Conservation (phyloP, 2,329 filamentous ascomycete species). For the Chaetomiaceae sp. region DNA sequence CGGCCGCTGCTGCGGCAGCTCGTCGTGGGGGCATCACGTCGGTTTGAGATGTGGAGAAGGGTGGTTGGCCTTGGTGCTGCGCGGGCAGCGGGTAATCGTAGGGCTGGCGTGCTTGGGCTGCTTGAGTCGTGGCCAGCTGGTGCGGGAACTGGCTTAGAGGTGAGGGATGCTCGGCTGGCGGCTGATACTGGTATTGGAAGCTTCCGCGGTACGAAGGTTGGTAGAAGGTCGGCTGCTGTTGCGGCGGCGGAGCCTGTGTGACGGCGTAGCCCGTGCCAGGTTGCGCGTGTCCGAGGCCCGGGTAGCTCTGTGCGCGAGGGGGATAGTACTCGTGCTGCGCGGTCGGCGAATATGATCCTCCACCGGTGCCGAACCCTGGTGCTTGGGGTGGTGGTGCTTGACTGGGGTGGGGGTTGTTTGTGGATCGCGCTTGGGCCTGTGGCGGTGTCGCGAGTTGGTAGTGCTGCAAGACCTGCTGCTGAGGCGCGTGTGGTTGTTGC, state of each 20-base stretch:
- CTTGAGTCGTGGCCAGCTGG: slow-evolving; percentile 21
- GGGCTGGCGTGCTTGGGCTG: slow-evolving; percentile 5
- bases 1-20: slow-evolving; percentile 28
- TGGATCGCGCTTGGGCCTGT: slow-evolving; percentile 12
- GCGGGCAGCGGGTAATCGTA: slow-evolving; percentile 1
- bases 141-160: slow-evolving; percentile 34
- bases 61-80: neutral
- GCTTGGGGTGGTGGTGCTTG: too few relatives aligned
- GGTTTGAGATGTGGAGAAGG: neutral
- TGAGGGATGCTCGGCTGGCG: slow-evolving; percentile 15
- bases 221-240: slow-evolving; percentile 4
- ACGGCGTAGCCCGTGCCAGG: slow-evolving; percentile 12
- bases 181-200: slow-evolving; percentile 13
- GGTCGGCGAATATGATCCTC: slow-evolving; percentile 9
- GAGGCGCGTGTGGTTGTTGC: slow-evolving; percentile 21
- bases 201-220: slow-evolving; percentile 8
- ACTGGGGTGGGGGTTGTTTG: slow-evolving; percentile 3
- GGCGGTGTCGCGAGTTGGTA: slow-evolving; percentile 22
- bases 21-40: slow-evolving; percentile 12
- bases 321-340: slow-evolving; percentile 14
- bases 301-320: slow-evolving; percentile 7
- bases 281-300: slow-evolving; percentile 7
- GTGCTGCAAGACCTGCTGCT: slow-evolving; percentile 25
- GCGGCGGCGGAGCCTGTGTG: slow-evolving; percentile 9
- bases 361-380: slow-evolving; percentile 1